Evolutionary conservation across 2,329 filamentous ascomycete species (phyloP).

Genomic region (Ophiostoma populinum): DNA sequence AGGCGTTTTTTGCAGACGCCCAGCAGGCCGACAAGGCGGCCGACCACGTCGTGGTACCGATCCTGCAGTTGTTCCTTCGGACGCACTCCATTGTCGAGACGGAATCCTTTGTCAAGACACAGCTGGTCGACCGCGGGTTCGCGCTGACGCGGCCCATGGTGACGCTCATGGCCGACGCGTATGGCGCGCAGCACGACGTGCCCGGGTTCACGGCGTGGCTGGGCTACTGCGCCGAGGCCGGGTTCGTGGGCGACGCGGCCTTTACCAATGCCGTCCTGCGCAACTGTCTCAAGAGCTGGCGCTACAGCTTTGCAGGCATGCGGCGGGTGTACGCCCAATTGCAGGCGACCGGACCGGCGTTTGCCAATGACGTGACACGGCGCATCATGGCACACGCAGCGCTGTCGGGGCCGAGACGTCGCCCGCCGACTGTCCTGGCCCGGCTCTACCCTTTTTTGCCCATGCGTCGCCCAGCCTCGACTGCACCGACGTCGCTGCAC

Average conservation of each 20-base stretch:
- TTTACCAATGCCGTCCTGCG: constrained; percentile 24
- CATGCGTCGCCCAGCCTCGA: too few relatives aligned
- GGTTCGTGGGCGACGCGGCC: constrained; percentile 19
- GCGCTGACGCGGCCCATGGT: constrained; percentile 21
- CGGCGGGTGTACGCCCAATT: constrained; percentile 19
- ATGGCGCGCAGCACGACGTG: constrained; percentile 22
- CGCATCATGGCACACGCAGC: too few relatives aligned
- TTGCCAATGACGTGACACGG: constrained; percentile 22
- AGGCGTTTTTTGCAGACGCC: constrained; percentile 16
- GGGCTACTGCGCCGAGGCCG: constrained; percentile 19
- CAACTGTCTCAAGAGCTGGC: constrained; percentile 22
- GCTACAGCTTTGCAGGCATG: constrained; percentile 20
- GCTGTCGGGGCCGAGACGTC: too few relatives aligned
- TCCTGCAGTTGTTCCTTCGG: constrained; percentile 23
- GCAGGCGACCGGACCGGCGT: constrained; percentile 16
- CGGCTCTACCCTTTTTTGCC: too few relatives aligned
- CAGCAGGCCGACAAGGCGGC: constrained; percentile 13
- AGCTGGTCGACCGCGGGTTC: constrained; percentile 19
- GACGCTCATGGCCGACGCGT: constrained; percentile 26
- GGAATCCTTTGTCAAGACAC: constrained; percentile 29
- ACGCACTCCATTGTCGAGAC: constrained; percentile 23
- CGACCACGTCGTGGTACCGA: constrained; percentile 18
- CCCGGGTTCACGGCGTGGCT: constrained; percentile 24
- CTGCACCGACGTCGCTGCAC: too few relatives aligned
- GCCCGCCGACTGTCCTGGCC: too few relatives aligned